Conservation (phyloP, 345 rosid species). For the Toxicodendron radicans region DNA sequence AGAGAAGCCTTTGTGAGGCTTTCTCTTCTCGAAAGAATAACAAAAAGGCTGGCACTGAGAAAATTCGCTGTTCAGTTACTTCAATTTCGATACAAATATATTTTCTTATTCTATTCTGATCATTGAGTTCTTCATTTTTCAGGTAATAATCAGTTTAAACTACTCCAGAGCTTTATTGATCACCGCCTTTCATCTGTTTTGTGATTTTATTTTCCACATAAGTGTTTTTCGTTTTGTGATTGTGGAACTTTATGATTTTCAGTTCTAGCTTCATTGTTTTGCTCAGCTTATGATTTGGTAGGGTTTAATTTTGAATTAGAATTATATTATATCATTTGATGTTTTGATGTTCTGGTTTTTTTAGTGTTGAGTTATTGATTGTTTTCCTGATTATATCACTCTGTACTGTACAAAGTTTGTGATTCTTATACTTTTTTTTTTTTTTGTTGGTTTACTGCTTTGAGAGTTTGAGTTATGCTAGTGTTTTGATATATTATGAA, state of each 20-base stretch:
- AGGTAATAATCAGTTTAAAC: not conserved
- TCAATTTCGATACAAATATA: not conserved
- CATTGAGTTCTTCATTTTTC: not conserved
- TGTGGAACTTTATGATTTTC: not conserved
- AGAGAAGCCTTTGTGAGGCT: constrained; percentile 9
- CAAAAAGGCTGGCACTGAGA: not conserved
- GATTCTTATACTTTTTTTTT: not conserved
- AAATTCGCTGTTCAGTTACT: not conserved
- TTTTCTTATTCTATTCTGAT: not conserved
- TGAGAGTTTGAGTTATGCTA: not conserved
- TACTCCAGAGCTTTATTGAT: not conserved
- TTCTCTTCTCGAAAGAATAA: not conserved
- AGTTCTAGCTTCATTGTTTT: not conserved
- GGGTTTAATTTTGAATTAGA: not conserved
- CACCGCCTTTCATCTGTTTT: not conserved
- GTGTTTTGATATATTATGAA: not conserved
- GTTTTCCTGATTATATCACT: not conserved
- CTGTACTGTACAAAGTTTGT: not conserved
- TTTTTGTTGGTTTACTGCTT: not conserved
- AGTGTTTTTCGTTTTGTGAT: not conserved
- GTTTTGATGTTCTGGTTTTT: not conserved
- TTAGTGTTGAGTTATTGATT: not conserved
- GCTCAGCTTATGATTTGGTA: not conserved
- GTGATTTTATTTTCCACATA: not conserved
- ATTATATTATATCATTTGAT: not conserved